A percentile compares a stretch with the other conserved stretches of the same genome.
These are phyloP conservation scores for Penicillium italicum DNA, from an alignment of 2,329 filamentous ascomycete genomes.

Conservation along the genomic window DNA sequence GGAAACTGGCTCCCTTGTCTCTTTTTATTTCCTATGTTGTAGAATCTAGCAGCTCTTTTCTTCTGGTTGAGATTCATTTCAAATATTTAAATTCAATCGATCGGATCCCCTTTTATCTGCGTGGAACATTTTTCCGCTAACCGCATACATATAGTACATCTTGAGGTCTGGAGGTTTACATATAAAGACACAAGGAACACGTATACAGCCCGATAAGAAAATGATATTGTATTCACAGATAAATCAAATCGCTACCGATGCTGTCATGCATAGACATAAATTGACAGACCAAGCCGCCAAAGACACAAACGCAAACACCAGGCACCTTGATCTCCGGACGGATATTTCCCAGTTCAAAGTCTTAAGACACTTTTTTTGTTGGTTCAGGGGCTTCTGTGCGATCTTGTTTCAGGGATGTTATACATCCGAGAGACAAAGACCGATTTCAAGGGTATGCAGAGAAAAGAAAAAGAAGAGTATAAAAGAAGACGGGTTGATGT, in stretches of 20 bases:
- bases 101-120: neutral
- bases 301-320: conserved; percentile 26
- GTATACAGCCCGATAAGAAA: conserved; percentile 12
- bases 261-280: conserved; percentile 26
- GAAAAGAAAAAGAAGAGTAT: conserved; percentile 2
- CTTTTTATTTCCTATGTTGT: conserved; percentile 28
- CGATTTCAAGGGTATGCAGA: conserved; percentile 8
- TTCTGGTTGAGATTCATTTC: conserved; percentile 14
- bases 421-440: conserved; percentile 3
- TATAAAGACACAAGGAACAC: conserved; percentile 2
- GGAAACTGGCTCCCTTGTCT: conserved; percentile 22
- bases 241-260: conserved; percentile 29
- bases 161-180: neutral
- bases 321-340: conserved; percentile 27
- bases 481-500: neutral
- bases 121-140: neutral
- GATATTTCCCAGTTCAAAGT: conserved; percentile 29
- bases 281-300: conserved; percentile 23
- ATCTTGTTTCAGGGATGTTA: neutral
- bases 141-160: neutral
- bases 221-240: conserved; percentile 28
- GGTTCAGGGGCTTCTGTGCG: conserved; percentile 12
- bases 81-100: conserved; percentile 4
- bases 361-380: conserved; percentile 24
- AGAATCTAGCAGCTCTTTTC: conserved; percentile 27